phyloP scores from a whole-genome alignment of 495 filamentous ascomycete genomes.

The Wilcoxina mikolae region DNA sequence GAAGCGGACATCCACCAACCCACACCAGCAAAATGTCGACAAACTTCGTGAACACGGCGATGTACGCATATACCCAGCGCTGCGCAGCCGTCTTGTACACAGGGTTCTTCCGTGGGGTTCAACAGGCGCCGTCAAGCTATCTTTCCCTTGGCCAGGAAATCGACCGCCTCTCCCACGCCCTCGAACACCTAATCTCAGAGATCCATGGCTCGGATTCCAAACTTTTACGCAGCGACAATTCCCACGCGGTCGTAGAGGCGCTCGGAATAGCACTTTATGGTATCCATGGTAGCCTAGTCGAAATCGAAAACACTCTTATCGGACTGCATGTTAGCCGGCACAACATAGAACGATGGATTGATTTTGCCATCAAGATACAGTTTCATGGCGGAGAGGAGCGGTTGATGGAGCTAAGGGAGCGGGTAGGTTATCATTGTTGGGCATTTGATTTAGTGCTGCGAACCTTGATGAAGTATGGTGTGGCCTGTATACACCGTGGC shows the following conservation, averaged over 20 bases:
- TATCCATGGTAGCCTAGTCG: background rate
- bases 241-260: background rate
- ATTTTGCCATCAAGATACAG: background rate
- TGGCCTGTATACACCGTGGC: background rate
- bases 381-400: background rate
- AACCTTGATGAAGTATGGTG: background rate
- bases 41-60: background rate
- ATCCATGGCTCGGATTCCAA: conserved; percentile 2
- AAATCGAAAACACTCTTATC: background rate
- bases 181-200: background rate
- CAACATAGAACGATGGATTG: background rate
- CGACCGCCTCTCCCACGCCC: background rate
- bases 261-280: conserved; percentile 3
- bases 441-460: conserved; percentile 5
- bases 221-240: background rate
- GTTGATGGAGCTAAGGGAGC: background rate
- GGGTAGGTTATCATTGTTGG: conserved; percentile 4
- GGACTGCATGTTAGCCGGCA: background rate
- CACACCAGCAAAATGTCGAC: conserved; percentile 1
- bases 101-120: background rate
- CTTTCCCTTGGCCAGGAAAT: background rate
- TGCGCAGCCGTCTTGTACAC: background rate
- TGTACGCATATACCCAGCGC: conserved; percentile 1
- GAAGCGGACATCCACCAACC: background rate
- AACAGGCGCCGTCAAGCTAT: background rate